A percentile compares a stretch with the other conserved stretches of the same genome.
phyloP scores from a whole-genome alignment of 2,329 filamentous ascomycete genomes.

The Zasmidium angulare region DNA sequence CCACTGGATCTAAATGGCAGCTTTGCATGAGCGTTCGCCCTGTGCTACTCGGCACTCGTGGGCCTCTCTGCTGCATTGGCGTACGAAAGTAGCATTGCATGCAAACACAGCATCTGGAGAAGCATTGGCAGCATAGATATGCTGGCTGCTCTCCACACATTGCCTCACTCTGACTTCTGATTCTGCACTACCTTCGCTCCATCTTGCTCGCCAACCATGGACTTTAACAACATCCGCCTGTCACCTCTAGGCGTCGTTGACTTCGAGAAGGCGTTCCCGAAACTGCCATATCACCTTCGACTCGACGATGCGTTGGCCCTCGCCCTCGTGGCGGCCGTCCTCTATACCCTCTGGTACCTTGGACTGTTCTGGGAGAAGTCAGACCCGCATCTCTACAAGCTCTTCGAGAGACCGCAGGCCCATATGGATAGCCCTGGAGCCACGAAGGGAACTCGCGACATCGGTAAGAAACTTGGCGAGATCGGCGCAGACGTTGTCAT shows the following conservation, averaged over 20 bases:
- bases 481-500: slow-evolving; percentile 39
- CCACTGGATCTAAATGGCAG: background rate
- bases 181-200: no score
- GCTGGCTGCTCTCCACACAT: no score
- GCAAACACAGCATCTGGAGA: no score
- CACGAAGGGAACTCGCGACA: slow-evolving; percentile 39
- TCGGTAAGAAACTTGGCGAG: slow-evolving; percentile 46
- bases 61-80: no score
- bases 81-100: no score
- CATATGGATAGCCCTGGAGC: slow-evolving; percentile 30
- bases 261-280: slow-evolving; percentile 12
- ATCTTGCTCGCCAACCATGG: background rate
- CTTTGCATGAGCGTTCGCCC: background rate
- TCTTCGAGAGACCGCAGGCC: slow-evolving; percentile 52
- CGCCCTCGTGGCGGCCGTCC: slow-evolving; percentile 14
- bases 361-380: slow-evolving; percentile 46
- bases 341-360: slow-evolving; percentile 10
- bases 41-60: no score
- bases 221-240: slow-evolving; percentile 3
- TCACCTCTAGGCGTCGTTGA: slow-evolving; percentile 3
- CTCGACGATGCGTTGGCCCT: slow-evolving; percentile 19
- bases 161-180: no score
- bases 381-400: slow-evolving; percentile 51
- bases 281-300: slow-evolving; percentile 9
- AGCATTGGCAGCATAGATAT: no score